These are phyloP conservation scores for Chrysanthemum seticuspe DNA, from an alignment of 129 eudicot species.

Conservation along the genomic window DNA sequence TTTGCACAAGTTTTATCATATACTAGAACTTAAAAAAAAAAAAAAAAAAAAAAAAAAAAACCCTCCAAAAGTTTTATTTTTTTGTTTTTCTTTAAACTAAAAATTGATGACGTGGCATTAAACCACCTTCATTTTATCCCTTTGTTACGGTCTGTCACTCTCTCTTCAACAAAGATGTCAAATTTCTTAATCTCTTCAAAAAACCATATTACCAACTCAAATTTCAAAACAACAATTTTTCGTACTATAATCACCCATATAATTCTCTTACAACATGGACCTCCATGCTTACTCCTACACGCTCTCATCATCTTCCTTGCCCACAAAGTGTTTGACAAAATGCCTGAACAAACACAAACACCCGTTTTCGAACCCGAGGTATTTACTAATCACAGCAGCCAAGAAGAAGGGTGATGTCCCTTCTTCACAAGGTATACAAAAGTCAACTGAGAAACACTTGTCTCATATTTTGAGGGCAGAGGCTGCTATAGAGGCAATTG, in stretches of 20 bases:
- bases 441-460: conserved; percentile 53
- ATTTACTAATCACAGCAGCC: conserved; percentile 30
- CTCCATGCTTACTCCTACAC: neutral
- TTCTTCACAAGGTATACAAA: conserved; percentile 43
- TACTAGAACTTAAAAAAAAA: too few relatives aligned
- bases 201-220: too few relatives aligned
- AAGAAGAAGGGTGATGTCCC: conserved; percentile 23
- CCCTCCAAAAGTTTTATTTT: too few relatives aligned
- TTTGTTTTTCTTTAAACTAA: too few relatives aligned
- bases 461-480: conserved; percentile 70
- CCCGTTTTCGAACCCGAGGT: conserved; percentile 2
- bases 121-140: too few relatives aligned
- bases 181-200: too few relatives aligned
- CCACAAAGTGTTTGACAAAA: conserved; percentile 49
- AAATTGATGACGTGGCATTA: too few relatives aligned
- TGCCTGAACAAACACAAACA: conserved; percentile 32
- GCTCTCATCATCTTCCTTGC: conserved; percentile 28
- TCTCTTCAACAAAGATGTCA: too few relatives aligned
- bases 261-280: conserved; percentile 20
- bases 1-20: too few relatives aligned
- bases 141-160: too few relatives aligned
- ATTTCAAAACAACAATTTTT: neutral
- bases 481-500: conserved; percentile 73
- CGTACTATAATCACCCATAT: neutral
- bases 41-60: too few relatives aligned